phyloP scores from a whole-genome alignment of 768 basidiomycete species.

The Omphalotus guepiniiformis region DNA sequence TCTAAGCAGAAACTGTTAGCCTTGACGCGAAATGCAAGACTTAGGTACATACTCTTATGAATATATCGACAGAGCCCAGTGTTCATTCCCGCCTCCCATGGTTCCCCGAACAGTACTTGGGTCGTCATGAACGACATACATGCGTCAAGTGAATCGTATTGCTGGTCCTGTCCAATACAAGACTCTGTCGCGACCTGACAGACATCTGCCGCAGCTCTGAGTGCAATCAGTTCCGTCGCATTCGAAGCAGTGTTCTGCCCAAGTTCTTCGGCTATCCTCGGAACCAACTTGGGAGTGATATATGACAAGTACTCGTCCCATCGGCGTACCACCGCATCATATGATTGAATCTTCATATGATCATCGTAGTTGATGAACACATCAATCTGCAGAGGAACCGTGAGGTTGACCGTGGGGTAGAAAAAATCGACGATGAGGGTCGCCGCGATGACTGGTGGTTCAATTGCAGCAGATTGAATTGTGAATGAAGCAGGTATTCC shows the following conservation, averaged over 20 bases:
- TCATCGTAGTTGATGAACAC: slow-evolving; percentile 6
- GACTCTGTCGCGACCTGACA: slow-evolving; percentile 7
- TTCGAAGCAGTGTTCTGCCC: neutral
- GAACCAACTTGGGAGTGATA: slow-evolving; percentile 3
- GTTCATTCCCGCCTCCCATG: slow-evolving; percentile 9
- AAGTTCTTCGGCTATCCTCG: slow-evolving; percentile 7
- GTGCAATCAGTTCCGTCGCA: slow-evolving; percentile 2
- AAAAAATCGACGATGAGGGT: neutral
- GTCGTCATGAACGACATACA: slow-evolving; percentile 1
- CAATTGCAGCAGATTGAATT: slow-evolving; percentile 2
- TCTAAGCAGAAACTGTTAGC: neutral
- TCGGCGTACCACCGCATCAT: slow-evolving; percentile 7
- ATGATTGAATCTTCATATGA: slow-evolving; percentile 6
- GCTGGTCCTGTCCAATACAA: slow-evolving; percentile 7
- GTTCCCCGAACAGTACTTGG: slow-evolving; percentile 4
- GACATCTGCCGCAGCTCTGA: slow-evolving; percentile 6
- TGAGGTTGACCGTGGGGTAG: slow-evolving; percentile 9
- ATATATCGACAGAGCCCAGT: slow-evolving; percentile 7
- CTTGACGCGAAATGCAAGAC: too few species aligned
- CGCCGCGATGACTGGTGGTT: slow-evolving; percentile 1
- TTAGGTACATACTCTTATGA: neutral
- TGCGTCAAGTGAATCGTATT: slow-evolving; percentile 3
- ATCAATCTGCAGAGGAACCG: slow-evolving; percentile 8
- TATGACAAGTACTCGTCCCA: slow-evolving; percentile 2
- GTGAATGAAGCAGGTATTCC: neutral